These are phyloP conservation scores for Cryptococcus sp. DNA, from an alignment of 1,284 basidiomycete genomes.

Conservation along the genomic window DNA sequence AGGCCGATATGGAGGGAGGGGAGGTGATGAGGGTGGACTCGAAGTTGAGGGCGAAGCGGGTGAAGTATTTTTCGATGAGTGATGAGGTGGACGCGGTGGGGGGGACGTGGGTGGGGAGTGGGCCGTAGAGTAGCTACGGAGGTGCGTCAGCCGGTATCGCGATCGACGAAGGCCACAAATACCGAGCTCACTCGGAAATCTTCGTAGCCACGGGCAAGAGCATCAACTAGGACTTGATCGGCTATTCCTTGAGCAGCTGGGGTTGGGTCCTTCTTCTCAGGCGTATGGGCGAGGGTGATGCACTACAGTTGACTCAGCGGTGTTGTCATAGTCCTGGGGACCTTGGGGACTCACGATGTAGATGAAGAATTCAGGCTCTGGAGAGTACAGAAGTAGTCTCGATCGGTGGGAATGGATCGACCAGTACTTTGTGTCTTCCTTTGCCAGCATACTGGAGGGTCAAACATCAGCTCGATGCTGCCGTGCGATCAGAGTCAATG, in stretches of 20 bases:
- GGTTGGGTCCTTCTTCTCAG: constrained; percentile 16
- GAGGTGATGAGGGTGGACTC: constrained; percentile 26
- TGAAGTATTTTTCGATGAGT: constrained; percentile 41
- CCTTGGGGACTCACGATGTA: constrained; percentile 28
- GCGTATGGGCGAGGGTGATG: constrained; percentile 21
- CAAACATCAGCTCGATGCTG: background rate
- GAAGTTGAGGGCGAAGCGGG: constrained; percentile 38
- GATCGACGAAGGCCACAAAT: background rate
- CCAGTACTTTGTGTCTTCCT: constrained; percentile 21
- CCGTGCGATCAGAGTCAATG: background rate
- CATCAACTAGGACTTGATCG: constrained; percentile 35
- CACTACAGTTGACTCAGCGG: constrained; percentile 13
- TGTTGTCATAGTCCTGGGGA: background rate
- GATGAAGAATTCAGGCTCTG: constrained; percentile 40
- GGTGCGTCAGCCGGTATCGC: background rate
- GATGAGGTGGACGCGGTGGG: constrained; percentile 17
- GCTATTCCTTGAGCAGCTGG: constrained; percentile 25
- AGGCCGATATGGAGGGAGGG: constrained; percentile 13
- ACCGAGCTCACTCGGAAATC: constrained; percentile 36
- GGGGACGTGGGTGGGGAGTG: constrained; percentile 20
- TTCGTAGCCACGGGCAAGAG: constrained; percentile 36
- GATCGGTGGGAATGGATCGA: constrained; percentile 32
- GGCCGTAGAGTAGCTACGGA: constrained; percentile 32
- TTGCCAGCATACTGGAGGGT: constrained; percentile 28
- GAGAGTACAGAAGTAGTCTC: constrained; percentile 35